phyloP scores from a whole-genome alignment of 305 asterid species.

The Solanum chacoense region DNA sequence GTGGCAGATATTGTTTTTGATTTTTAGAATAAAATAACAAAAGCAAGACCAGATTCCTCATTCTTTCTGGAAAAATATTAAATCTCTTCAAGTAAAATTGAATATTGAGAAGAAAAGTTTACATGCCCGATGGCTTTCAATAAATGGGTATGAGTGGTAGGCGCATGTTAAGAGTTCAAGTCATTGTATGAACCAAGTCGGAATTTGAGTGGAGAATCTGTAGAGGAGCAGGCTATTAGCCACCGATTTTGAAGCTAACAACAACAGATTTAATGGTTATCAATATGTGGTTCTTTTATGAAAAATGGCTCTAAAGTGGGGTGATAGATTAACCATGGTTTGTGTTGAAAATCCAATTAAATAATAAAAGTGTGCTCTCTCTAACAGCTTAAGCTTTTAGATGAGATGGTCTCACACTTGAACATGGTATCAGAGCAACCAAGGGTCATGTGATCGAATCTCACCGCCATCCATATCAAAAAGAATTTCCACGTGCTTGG shows the following conservation, averaged over 20 bases:
- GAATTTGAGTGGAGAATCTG: not conserved
- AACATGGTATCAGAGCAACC: not conserved
- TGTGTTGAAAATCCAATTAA: not conserved
- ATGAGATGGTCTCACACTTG: not conserved
- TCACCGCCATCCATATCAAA: not conserved
- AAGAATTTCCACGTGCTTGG: not conserved
- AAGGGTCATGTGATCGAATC: not conserved
- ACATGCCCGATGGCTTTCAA: not conserved
- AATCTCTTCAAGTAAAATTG: not conserved
- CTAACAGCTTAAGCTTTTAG: not conserved
- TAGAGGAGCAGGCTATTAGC: not conserved
- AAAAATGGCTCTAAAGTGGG: not conserved
- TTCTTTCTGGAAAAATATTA: not conserved
- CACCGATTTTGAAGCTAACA: not conserved
- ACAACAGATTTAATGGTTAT: not conserved
- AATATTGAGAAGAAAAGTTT: not conserved
- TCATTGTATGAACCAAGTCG: not conserved
- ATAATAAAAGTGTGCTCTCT: not conserved
- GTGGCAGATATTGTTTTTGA: not conserved
- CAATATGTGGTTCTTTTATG: not conserved
- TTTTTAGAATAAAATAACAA: not conserved
- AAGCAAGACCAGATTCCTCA: not conserved
- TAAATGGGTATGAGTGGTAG: not conserved
- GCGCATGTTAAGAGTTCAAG: not conserved
- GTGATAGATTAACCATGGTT: not conserved